Evolutionary conservation across 495 filamentous ascomycete genomes (phyloP), one percentile per base, ranked within the genome.

Genomic region (Gamarada debralockiae): DNA sequence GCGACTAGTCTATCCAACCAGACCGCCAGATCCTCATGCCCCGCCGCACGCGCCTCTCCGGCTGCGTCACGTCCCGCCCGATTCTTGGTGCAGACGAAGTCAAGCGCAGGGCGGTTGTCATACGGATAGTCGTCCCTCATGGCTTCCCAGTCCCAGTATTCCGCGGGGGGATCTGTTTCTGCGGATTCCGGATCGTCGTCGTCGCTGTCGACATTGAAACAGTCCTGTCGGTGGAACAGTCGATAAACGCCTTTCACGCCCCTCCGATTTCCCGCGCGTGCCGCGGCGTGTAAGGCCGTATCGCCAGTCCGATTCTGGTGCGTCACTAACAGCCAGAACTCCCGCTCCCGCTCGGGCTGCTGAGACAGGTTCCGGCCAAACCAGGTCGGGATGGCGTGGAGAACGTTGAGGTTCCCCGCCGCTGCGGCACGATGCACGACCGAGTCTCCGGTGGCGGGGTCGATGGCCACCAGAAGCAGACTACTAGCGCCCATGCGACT

Each of bases 201-300:
- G 18, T 44, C 41, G 41, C 21, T 21, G 41, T 44, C 41, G 6
- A 44, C 18, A 44, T 44, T 21, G 41, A 44, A 21, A 24, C 9
- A 21, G 41, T n/a, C 18, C 6, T 12, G 23, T 44, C 9, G 3
- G 41, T 44, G 41, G 41, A 44, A 44, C 9, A 44, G 41, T 21
- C 41, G 41, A 44, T 44, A 44, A 20, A 44, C 21, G 41, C 41
- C 41, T 24, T 44, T 44, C 41, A 44, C 41, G 21, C 41, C 41
- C 41, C n/a, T 44, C 41, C 13, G n/a, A 21, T 21, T 44, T 6
- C 41, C 41, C 2, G 41, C 41, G 8, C 41, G 41, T 44, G 41
- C 41, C 14, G 41, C 41, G 21, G 41, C 18, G 21, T 44, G 41
- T 22, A 44, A 44, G 14, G 41, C 41, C 6, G 41, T 44, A 24